Evolutionary conservation across 2,329 filamentous ascomycete species (phyloP).

Genomic region (Paecilomyces niveus): DNA sequence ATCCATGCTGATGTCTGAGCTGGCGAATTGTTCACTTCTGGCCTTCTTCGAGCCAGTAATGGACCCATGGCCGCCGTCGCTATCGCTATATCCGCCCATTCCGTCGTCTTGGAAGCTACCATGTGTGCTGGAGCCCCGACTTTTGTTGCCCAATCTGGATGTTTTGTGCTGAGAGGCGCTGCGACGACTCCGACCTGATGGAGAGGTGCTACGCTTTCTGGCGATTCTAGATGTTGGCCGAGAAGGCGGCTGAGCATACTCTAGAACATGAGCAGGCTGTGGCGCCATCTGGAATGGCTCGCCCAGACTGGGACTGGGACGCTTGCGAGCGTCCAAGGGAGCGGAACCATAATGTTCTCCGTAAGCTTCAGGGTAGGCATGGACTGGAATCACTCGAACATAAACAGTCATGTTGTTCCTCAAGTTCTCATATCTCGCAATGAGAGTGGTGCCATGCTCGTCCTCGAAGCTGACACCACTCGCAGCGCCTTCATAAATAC

Average conservation of each 20-base stretch:
- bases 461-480: slow-evolving; percentile 95
- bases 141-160: slow-evolving; percentile 61
- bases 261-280: slow-evolving; percentile 44
- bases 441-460: slow-evolving; percentile 78
- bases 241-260: slow-evolving; percentile 56
- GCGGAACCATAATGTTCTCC: slow-evolving; percentile 38
- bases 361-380: slow-evolving; percentile 45
- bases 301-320: slow-evolving; percentile 53
- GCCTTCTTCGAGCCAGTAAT: slow-evolving; percentile 63
- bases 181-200: slow-evolving; percentile 61
- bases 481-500: slow-evolving; percentile 73
- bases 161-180: slow-evolving; percentile 72
- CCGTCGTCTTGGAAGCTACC: slow-evolving; percentile 61
- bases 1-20: slow-evolving; percentile 93
- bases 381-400: slow-evolving; percentile 68
- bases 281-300: slow-evolving; percentile 60
- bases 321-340: slow-evolving; percentile 47
- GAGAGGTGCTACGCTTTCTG: slow-evolving; percentile 73
- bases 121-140: slow-evolving; percentile 54
- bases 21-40: slow-evolving; percentile 78
- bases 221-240: slow-evolving; percentile 65
- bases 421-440: slow-evolving; percentile 95
- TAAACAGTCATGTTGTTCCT: slow-evolving; percentile 86
- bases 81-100: slow-evolving; percentile 74
- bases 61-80: slow-evolving; percentile 71